Evolutionary conservation across 192 early-diverging fungal species (phyloP).

Genomic region (Coemansia sp.): DNA sequence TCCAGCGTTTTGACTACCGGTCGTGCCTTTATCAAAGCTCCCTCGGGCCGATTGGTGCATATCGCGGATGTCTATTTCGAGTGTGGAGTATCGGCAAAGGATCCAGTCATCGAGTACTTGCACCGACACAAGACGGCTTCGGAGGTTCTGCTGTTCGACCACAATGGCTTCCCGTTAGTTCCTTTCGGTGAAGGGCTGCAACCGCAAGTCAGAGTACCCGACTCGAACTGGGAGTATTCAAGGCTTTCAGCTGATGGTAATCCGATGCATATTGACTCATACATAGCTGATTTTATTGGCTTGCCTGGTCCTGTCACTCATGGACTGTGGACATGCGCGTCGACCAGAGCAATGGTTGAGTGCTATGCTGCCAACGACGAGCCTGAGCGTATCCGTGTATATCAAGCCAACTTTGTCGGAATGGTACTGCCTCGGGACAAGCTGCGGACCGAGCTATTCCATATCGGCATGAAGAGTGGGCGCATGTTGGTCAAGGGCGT

Average conservation of each 20-base stretch:
- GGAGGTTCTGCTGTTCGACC: slow-evolving; percentile 71
- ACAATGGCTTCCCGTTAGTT: slow-evolving; percentile 59
- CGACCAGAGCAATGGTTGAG: slow-evolving; percentile 88
- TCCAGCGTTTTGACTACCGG: slow-evolving; percentile 71
- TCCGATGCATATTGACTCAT: slow-evolving; percentile 91
- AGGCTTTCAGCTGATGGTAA: slow-evolving; percentile 80
- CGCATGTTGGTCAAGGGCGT: slow-evolving; percentile 89
- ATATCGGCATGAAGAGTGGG: slow-evolving; percentile 90
- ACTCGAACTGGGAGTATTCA: slow-evolving; percentile 80
- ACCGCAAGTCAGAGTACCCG: slow-evolving; percentile 55
- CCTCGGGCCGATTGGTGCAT: slow-evolving; percentile 61
- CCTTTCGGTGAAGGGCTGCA: not conserved
- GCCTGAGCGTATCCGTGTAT: slow-evolving; percentile 77
- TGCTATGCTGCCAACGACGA: slow-evolving; percentile 84
- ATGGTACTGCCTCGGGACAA: slow-evolving; percentile 90
- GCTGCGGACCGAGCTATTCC: slow-evolving; percentile 78
- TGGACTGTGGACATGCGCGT: slow-evolving; percentile 5
- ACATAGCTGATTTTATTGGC: slow-evolving; percentile 82
- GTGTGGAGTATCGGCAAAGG: slow-evolving; percentile 65
- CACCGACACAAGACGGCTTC: slow-evolving; percentile 67
- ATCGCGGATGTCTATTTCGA: slow-evolving; percentile 77
- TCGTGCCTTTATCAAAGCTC: slow-evolving; percentile 57
- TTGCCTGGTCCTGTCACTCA: slow-evolving; percentile 83
- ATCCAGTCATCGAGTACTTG: slow-evolving; percentile 84
- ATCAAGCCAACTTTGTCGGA: slow-evolving; percentile 78